These are phyloP conservation scores for Vaccinium macrocarpon DNA, from an alignment of 148 eudicot genomes.

Conservation along the genomic window DNA sequence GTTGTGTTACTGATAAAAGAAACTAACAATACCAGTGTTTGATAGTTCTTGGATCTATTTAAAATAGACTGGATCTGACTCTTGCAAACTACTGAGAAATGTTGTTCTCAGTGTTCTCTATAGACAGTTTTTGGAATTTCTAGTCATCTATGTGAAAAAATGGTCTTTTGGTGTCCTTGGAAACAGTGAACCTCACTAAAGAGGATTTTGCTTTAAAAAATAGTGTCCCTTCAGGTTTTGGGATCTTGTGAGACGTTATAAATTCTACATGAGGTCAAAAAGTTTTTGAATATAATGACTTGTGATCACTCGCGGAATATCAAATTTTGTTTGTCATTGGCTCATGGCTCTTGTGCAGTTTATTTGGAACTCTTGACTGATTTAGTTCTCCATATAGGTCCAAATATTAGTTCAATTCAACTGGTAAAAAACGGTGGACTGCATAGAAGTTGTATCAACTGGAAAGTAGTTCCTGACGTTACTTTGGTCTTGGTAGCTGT, in stretches of 20 bases:
- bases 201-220: background rate
- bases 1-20: background rate
- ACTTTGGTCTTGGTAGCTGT: background rate
- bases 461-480: background rate
- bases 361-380: background rate
- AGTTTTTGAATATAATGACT: background rate
- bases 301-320: background rate
- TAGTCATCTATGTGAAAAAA: background rate
- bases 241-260: background rate
- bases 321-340: background rate
- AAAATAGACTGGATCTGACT: conserved; percentile 5
- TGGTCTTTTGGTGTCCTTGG: background rate
- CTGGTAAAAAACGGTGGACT: background rate
- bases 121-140: background rate
- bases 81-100: background rate
- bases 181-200: background rate
- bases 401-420: background rate
- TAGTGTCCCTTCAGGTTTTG: background rate
- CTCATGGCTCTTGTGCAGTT: background rate
- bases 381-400: background rate
- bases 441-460: background rate
- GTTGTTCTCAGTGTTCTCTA: background rate
- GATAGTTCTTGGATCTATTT: background rate
- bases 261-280: background rate
- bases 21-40: background rate